Percentiles rank a stretch among this genome's conserved stretches.
Conservation (phyloP, 257 asterid genomes). For the Solanum acaule region DNA sequence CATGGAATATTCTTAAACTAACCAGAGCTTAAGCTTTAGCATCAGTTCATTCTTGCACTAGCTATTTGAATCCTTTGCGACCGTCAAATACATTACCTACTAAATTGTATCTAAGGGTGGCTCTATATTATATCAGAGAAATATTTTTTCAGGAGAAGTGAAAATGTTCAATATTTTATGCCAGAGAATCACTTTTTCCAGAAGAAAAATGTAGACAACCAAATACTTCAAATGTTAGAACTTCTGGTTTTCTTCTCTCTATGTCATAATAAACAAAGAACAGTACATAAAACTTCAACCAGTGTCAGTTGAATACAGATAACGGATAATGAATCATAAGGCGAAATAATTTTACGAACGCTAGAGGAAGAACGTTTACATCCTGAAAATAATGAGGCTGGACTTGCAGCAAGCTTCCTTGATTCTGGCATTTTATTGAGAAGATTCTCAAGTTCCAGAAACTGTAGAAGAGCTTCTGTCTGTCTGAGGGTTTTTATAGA, state of each 20-base stretch:
- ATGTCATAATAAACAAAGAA: not conserved
- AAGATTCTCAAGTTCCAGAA: constrained; percentile 57
- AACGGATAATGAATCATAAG: not conserved
- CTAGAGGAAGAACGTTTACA: not conserved
- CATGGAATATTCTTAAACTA: not conserved
- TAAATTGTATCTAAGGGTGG: not conserved
- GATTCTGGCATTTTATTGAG: constrained; percentile 33
- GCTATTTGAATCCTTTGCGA: not conserved
- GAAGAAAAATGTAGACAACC: not conserved
- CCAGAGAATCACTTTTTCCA: not conserved
- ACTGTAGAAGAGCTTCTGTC: constrained; percentile 59
- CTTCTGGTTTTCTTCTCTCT: not conserved
- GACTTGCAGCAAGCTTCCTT: constrained; percentile 14
- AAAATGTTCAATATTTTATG: not conserved
- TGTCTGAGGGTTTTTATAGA: constrained; percentile 21
- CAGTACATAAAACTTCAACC: not conserved
- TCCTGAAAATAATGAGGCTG: constrained; percentile 21
- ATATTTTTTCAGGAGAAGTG: not conserved
- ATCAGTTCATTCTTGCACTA: not conserved
- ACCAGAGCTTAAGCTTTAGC: not conserved
- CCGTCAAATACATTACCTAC: not conserved
- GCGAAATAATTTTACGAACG: not conserved
- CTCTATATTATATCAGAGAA: not conserved
- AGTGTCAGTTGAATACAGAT: not conserved
- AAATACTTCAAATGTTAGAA: not conserved